phyloP scores from a whole-genome alignment of 2,329 filamentous ascomycete species.

The Aspergillus sp. region DNA sequence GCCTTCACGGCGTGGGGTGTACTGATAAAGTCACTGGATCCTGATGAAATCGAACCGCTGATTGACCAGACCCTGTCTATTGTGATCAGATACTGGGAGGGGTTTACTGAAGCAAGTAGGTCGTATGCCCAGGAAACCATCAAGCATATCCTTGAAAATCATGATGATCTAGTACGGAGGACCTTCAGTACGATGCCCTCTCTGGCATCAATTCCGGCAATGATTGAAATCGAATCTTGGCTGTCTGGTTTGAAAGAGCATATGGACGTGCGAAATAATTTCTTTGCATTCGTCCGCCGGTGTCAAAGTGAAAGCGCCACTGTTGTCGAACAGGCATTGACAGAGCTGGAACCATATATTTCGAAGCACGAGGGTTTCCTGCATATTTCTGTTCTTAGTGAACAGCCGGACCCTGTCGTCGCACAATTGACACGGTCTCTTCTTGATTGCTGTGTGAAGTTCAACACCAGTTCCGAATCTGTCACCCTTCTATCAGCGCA shows the following conservation, averaged over 20 bases:
- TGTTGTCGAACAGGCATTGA: conserved; percentile 73
- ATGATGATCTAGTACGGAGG: conserved; percentile 53
- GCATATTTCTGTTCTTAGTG: conserved; percentile 69
- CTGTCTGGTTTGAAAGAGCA: conserved; percentile 57
- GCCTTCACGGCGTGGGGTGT: conserved; percentile 79
- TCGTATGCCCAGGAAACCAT: conserved; percentile 56
- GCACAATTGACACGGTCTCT: conserved; percentile 65
- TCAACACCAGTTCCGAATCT: conserved; percentile 57
- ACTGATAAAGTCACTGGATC: conserved; percentile 65
- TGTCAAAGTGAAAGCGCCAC: conserved; percentile 75
- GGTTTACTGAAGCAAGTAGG: conserved; percentile 55
- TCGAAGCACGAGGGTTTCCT: conserved; percentile 65
- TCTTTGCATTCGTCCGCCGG: conserved; percentile 64
- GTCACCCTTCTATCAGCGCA: conserved; percentile 68
- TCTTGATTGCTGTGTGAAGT: conserved; percentile 76
- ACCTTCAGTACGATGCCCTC: conserved; percentile 72
- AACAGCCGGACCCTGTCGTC: conserved; percentile 72
- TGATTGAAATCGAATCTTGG: conserved; percentile 59
- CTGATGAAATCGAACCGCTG: conserved; percentile 69
- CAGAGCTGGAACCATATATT: conserved; percentile 68
- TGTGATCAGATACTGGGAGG: conserved; percentile 69
- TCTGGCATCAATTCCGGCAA: conserved; percentile 58
- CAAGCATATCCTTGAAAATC: conserved; percentile 54
- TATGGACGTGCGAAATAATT: conserved; percentile 57
- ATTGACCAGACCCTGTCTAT: conserved; percentile 86